Conservation (phyloP, 805 yeast species). For the Blastobotrys peoriensis region DNA sequence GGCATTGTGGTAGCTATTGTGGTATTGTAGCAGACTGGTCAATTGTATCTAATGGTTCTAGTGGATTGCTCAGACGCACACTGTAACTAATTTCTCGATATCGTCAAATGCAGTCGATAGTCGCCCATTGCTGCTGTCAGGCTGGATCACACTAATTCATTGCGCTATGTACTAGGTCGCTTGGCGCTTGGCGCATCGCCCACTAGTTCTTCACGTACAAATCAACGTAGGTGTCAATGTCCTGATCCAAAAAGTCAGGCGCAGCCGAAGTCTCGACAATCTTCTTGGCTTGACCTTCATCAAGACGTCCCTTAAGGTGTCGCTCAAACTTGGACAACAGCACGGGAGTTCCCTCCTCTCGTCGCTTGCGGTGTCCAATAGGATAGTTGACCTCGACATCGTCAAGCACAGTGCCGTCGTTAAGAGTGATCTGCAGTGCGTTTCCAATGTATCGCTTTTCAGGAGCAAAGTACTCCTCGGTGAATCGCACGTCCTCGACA, state of each 20-base stretch:
- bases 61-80: no score
- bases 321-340: slow-evolving; percentile 45
- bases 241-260: slow-evolving; percentile 35
- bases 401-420: slow-evolving; percentile 48
- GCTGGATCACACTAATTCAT: no score
- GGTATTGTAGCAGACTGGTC: no score
- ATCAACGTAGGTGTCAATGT: slow-evolving; percentile 45
- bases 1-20: no score
- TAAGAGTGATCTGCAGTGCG: slow-evolving; percentile 44
- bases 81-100: no score
- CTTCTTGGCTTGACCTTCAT: slow-evolving; percentile 32
- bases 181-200: no score
- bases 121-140: no score
- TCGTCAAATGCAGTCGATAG: no score
- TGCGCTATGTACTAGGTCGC: no score
- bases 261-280: slow-evolving; percentile 34
- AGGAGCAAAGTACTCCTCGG: slow-evolving; percentile 51
- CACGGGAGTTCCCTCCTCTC: slow-evolving; percentile 56
- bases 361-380: slow-evolving; percentile 52
- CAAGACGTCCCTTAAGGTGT: slow-evolving; percentile 44
- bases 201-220: slow-evolving; percentile 33
- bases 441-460: slow-evolving; percentile 53
- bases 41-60: no score
- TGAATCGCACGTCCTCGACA: slow-evolving; percentile 43
- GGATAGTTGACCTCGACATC: slow-evolving; percentile 52